A percentile compares a stretch with the other conserved stretches of the same genome.
Conservation (phyloP, 164 flowering plant species). For the Magnolia officinalis region DNA sequence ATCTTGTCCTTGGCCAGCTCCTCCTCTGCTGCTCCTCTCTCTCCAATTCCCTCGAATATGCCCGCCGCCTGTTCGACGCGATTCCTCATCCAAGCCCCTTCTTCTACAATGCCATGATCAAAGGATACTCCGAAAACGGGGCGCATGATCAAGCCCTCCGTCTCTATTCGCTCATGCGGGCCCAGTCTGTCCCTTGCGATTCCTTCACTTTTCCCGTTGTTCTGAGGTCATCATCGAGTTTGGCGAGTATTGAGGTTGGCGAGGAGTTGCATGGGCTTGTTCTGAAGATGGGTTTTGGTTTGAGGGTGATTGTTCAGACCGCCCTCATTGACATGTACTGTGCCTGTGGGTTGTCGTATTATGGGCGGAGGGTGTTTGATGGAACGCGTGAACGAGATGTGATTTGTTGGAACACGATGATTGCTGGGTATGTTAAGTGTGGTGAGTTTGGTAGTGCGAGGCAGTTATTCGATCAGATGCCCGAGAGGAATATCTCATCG, state of each 20-base stretch:
- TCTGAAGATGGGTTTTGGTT: conserved; percentile 15
- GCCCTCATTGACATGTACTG: conserved; percentile 28
- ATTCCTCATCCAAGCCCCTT: conserved; percentile 20
- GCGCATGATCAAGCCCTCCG: conserved; percentile 13
- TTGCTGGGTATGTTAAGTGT: conserved; percentile 23
- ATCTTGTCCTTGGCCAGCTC: conserved; percentile 22
- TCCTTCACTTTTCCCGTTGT: conserved; percentile 29
- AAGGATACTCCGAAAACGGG: conserved; percentile 23
- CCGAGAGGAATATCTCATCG: conserved; percentile 19
- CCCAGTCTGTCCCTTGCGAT: conserved; percentile 20
- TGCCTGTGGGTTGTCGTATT: conserved; percentile 12
- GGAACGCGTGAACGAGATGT: conserved; percentile 21
- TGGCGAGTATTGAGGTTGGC: conserved; percentile 13
- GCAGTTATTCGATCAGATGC: conserved; percentile 26
- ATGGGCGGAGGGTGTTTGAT: conserved; percentile 21
- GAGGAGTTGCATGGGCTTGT: conserved; percentile 26
- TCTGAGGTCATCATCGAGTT: conserved; percentile 17
- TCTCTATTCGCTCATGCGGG: conserved; percentile 22
- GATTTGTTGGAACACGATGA: conserved; percentile 34
- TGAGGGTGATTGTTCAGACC: conserved; percentile 17
- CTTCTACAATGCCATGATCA: conserved; percentile 35
- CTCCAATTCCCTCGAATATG: conserved; percentile 21
- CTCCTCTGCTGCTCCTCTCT: conserved; percentile 21
- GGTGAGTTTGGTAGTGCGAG: conserved; percentile 21
- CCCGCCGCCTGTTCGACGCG: conserved; percentile 17